These are phyloP conservation scores for Gaeumannomyces sp. DNA, from an alignment of 2,329 filamentous ascomycete species.

Conservation along the genomic window DNA sequence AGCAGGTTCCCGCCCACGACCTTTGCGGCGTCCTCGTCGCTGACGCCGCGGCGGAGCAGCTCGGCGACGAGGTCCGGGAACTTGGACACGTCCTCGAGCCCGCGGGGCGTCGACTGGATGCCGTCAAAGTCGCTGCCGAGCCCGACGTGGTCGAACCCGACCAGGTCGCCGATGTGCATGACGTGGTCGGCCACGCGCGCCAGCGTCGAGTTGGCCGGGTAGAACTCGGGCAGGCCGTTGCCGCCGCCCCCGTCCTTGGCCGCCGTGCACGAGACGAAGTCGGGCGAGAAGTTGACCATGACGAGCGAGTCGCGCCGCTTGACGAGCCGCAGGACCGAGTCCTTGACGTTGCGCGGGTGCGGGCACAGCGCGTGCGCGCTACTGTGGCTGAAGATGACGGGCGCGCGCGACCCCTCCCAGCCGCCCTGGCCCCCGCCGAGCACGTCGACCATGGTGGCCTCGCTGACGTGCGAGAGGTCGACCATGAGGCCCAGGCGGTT, in stretches of 20 bases:
- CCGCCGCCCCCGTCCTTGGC: conserved; percentile 45
- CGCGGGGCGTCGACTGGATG: conserved; percentile 57
- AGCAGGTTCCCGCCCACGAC: conserved; percentile 75
- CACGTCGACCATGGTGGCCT: conserved; percentile 80
- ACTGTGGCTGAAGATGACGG: conserved; percentile 85
- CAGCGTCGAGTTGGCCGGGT: conserved; percentile 65
- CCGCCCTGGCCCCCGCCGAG: conserved; percentile 52
- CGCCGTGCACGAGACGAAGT: conserved; percentile 69
- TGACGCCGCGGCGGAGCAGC: conserved; percentile 66
- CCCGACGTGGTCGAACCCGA: conserved; percentile 83
- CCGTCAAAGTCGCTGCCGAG: conserved; percentile 86
- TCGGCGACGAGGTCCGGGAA: conserved; percentile 63
- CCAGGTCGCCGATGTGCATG: conserved; percentile 69
- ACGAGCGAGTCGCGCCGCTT: conserved; percentile 68
- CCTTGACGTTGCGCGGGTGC: conserved; percentile 85
- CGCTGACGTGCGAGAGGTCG: conserved; percentile 70
- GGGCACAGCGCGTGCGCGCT: conserved; percentile 75
- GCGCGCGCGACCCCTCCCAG: conserved; percentile 70
- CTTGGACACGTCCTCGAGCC: conserved; percentile 77
- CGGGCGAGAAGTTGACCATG: conserved; percentile 85
- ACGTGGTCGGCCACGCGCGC: conserved; percentile 75
- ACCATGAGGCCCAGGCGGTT: conserved; percentile 93
- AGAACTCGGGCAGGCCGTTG: conserved; percentile 60
- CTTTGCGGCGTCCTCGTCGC: conserved; percentile 66
- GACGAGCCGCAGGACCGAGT: conserved; percentile 73